Conservation (phyloP, 176 grass and related monocot genomes). For the Oryza meridionalis region DNA sequence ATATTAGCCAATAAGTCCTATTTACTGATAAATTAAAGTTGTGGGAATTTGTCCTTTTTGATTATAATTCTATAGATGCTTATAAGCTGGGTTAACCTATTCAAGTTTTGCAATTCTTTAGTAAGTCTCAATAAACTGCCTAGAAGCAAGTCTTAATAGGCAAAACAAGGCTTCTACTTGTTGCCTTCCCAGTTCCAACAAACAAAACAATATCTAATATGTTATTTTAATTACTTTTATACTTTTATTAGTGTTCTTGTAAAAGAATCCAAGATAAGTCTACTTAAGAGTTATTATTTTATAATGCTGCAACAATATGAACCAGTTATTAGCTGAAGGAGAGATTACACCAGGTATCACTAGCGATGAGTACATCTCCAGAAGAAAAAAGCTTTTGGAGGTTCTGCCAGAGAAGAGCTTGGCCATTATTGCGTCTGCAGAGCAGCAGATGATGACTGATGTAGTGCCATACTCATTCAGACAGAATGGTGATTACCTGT, state of each 20-base stretch:
- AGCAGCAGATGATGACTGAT: constrained; percentile 96
- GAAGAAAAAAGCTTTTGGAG: constrained; percentile 75
- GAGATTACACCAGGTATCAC: constrained; percentile 89
- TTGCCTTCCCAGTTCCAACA: neutral
- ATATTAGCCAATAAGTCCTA: neutral
- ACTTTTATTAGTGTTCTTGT: neutral
- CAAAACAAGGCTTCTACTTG: neutral
- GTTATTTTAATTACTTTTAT: constrained; percentile 14
- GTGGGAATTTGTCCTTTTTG: neutral
- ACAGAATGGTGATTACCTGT: constrained; percentile 85
- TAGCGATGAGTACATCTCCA: constrained; percentile 67
- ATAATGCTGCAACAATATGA: constrained; percentile 32
- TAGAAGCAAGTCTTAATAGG: neutral
- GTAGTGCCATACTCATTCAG: constrained; percentile 90
- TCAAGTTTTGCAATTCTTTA: neutral
- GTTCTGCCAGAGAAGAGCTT: constrained; percentile 76
- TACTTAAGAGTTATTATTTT: constrained; percentile 27
- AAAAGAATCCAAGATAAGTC: neutral
- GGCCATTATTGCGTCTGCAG: constrained; percentile 81
- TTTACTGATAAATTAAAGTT: constrained; percentile 9
- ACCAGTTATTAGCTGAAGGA: constrained; percentile 72
- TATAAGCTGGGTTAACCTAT: neutral
- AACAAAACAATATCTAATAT: neutral
- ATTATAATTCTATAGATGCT: neutral
- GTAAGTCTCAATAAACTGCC: neutral